Percentiles rank a stretch among this genome's conserved stretches.
Conservation (phyloP, 1,139 yeast genomes). For the Magnusiomyces suaveolens region DNA sequence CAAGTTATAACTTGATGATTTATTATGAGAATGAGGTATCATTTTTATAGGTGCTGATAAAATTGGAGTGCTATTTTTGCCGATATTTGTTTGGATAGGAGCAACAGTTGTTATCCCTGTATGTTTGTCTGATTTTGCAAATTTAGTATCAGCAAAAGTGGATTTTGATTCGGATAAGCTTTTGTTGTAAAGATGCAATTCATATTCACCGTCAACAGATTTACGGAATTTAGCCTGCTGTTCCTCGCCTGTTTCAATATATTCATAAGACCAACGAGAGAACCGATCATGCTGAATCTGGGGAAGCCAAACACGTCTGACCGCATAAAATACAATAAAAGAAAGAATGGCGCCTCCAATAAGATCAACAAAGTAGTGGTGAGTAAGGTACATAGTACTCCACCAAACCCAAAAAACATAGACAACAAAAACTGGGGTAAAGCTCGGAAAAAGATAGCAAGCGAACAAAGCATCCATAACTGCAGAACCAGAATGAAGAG, state of each 20-base stretch:
- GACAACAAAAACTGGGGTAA: conserved; percentile 51
- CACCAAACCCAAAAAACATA: conserved; percentile 95
- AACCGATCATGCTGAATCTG: conserved; percentile 49
- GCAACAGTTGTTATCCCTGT: conserved; percentile 6
- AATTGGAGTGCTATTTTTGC: not conserved
- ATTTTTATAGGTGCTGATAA: not conserved
- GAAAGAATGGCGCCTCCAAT: conserved; percentile 83
- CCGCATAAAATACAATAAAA: conserved; percentile 58
- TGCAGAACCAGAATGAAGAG: conserved; percentile 88
- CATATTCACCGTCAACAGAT: conserved; percentile 27
- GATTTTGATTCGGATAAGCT: not conserved
- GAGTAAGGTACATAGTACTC: conserved; percentile 95
- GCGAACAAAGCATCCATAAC: conserved; percentile 86
- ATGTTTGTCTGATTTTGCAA: conserved; percentile 5
- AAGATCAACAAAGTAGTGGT: conserved; percentile 86
- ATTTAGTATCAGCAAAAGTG: not conserved
- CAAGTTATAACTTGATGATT: not conserved
- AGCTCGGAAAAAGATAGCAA: conserved; percentile 68
- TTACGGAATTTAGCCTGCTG: conserved; percentile 27
- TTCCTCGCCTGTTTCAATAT: conserved; percentile 32
- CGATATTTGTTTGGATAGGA: conserved; percentile 15
- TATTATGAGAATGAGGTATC: not conserved
- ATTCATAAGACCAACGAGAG: conserved; percentile 77
- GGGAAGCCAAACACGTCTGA: conserved; percentile 68
- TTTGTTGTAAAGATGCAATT: conserved; percentile 17